Percentiles rank a stretch among this genome's conserved stretches.
These are phyloP conservation scores for Talaromyces rugulosus DNA, from an alignment of 2,329 filamentous ascomycete species.

Conservation along the genomic window DNA sequence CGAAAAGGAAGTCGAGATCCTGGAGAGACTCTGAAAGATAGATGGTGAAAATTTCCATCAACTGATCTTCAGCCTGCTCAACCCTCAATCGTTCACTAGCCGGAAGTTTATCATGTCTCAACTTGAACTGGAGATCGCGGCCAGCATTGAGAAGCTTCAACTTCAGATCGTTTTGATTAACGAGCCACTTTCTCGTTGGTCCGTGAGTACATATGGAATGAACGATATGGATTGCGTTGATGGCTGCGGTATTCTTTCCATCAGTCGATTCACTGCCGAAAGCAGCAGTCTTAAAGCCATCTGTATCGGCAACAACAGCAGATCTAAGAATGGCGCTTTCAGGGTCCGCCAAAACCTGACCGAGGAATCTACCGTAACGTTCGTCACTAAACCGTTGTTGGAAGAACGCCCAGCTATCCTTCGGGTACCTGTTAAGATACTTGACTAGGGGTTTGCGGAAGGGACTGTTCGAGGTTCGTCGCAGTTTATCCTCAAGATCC, in stretches of 20 bases:
- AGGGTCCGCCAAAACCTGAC: constrained; percentile 74
- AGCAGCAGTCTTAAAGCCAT: constrained; percentile 63
- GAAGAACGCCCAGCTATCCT: constrained; percentile 79
- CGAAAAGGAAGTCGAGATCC: constrained; percentile 79
- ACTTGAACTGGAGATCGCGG: constrained; percentile 71
- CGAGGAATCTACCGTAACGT: constrained; percentile 84
- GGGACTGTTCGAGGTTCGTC: constrained; percentile 83
- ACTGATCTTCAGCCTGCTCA: constrained; percentile 82
- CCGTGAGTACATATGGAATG: constrained; percentile 69
- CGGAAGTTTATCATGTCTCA: constrained; percentile 66
- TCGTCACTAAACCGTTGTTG: constrained; percentile 75
- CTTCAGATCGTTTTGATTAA: constrained; percentile 55
- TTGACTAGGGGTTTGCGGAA: constrained; percentile 87
- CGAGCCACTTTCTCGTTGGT: constrained; percentile 63
- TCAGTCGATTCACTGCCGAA: constrained; percentile 61
- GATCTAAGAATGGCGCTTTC: constrained; percentile 72
- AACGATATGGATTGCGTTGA: constrained; percentile 84
- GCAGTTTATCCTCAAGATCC: constrained; percentile 76
- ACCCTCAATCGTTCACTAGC: constrained; percentile 73
- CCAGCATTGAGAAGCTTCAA: constrained; percentile 59
- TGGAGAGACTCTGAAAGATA: constrained; percentile 70
- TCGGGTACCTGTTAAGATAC: constrained; percentile 88
- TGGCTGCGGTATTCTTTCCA: constrained; percentile 69
- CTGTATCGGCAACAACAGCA: constrained; percentile 67
- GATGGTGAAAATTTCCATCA: constrained; percentile 79